Percentiles rank a stretch among this genome's conserved stretches.
phyloP scores from a whole-genome alignment of 306 rosid species.

The Sechiopsis laciniata region DNA sequence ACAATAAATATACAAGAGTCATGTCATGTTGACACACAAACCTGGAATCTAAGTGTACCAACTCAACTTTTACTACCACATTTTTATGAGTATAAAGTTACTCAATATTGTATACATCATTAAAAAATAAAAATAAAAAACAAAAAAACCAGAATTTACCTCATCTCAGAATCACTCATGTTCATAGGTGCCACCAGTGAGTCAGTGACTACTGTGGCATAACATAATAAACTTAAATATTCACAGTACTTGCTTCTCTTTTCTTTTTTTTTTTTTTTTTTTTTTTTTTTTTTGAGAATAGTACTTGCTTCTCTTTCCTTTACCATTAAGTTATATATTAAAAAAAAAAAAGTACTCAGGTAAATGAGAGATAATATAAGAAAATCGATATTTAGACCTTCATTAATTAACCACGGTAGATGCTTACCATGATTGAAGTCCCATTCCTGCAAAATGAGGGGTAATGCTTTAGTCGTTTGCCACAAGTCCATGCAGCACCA shows the following conservation, averaged over 20 bases:
- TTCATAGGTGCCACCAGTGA: too few relatives aligned
- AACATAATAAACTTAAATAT: background rate
- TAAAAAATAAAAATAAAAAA: background rate
- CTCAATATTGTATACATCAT: background rate
- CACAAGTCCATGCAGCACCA: conserved; percentile 84
- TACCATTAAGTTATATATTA: background rate
- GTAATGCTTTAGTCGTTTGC: conserved; percentile 90
- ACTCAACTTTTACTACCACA: background rate
- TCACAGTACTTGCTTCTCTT: background rate
- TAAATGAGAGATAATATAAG: background rate
- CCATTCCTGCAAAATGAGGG: conserved; percentile 81
- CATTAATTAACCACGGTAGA: background rate
- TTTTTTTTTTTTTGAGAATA: too few relatives aligned
- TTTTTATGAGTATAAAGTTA: background rate
- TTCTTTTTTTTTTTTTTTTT: too few relatives aligned
- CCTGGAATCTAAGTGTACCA: background rate
- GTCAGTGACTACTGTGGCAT: too few relatives aligned
- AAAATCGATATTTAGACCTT: background rate
- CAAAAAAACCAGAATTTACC: background rate
- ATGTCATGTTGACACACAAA: background rate
- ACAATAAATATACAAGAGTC: background rate
- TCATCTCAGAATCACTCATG: background rate
- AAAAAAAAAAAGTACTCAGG: background rate
- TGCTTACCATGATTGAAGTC: conserved; percentile 71
- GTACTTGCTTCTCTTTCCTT: background rate